Percentiles rank a stretch among this genome's conserved stretches.
Conservation (phyloP, 306 rosid species). For the Castanea sativa region DNA sequence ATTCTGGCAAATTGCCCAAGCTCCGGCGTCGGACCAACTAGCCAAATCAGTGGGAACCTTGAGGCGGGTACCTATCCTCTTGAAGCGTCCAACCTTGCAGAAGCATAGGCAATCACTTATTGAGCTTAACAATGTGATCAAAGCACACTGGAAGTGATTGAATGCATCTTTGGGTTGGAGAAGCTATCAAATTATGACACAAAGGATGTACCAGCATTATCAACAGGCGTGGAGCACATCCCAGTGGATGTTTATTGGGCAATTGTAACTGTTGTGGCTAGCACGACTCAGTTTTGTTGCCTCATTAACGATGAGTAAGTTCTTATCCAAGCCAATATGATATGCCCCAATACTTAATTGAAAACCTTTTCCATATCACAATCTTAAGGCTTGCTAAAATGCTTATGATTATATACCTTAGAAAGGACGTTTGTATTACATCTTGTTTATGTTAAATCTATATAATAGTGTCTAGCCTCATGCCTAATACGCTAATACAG, state of each 20-base stretch:
- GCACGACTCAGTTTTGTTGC: constrained; percentile 33
- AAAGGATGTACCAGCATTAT: constrained; percentile 38
- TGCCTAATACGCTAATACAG: no score
- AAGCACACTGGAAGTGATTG: constrained; percentile 44
- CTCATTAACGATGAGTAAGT: constrained; percentile 41
- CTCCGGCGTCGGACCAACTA: constrained; percentile 37
- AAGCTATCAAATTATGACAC: constrained; percentile 28
- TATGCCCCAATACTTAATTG: no score
- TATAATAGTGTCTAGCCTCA: no score
- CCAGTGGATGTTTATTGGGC: constrained; percentile 56
- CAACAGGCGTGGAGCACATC: constrained; percentile 29
- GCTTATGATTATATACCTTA: background rate
- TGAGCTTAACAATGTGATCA: constrained; percentile 53
- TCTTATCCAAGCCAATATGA: background rate
- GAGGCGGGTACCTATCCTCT: constrained; percentile 50
- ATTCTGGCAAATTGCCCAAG: constrained; percentile 66
- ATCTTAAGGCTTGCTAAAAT: no score
- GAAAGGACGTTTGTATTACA: background rate
- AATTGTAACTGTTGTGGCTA: constrained; percentile 39
- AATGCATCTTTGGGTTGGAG: constrained; percentile 51
- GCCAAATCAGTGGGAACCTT: constrained; percentile 62
- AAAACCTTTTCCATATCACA: no score
- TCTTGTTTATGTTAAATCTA: background rate
- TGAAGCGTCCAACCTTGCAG: constrained; percentile 17
- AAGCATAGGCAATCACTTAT: constrained; percentile 46